These are phyloP conservation scores for Fistulifera pelliculosa DNA, from an alignment of 108 stramenopile genomes.

Conservation along the genomic window DNA sequence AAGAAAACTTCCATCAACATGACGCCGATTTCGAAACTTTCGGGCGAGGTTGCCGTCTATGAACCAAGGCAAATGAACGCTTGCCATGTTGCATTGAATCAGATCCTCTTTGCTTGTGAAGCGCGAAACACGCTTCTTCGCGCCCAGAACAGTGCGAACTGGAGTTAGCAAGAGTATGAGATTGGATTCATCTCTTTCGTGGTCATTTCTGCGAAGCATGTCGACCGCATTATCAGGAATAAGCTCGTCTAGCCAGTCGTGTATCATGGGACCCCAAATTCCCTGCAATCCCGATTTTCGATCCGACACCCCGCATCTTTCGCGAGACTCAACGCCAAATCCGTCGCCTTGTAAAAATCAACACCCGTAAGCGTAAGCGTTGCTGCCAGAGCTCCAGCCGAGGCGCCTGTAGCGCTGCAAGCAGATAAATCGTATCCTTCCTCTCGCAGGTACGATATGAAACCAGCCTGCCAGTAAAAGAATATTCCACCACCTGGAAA, in stretches of 20 bases:
- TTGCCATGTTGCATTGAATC: constrained; percentile 83
- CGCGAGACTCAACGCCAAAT: constrained; percentile 61
- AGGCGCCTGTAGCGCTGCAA: constrained; percentile 58
- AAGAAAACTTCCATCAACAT: constrained; percentile 78
- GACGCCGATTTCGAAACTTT: constrained; percentile 39
- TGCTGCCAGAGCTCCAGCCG: constrained; percentile 81
- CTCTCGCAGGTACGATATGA: constrained; percentile 55
- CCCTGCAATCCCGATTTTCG: constrained; percentile 73
- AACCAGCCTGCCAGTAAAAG: constrained; percentile 92
- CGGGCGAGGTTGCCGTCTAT: constrained; percentile 63
- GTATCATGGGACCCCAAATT: constrained; percentile 81
- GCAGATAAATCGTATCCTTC: constrained; percentile 44
- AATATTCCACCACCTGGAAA: constrained; percentile 86
- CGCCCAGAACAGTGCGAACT: constrained; percentile 54
- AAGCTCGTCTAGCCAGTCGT: constrained; percentile 73
- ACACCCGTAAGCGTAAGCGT: constrained; percentile 66
- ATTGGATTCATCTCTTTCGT: constrained; percentile 7
- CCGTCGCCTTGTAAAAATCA: constrained; percentile 67
- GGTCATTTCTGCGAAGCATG: not conserved
- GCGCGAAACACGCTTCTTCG: constrained; percentile 24
- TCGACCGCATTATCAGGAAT: constrained; percentile 57
- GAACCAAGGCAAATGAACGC: constrained; percentile 88
- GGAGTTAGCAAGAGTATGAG: constrained; percentile 55
- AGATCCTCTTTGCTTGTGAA: constrained; percentile 64
- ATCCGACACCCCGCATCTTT: constrained; percentile 76